phyloP scores from a whole-genome alignment of 1,284 basidiomycete species.

The Naganishia liquefaciens region DNA sequence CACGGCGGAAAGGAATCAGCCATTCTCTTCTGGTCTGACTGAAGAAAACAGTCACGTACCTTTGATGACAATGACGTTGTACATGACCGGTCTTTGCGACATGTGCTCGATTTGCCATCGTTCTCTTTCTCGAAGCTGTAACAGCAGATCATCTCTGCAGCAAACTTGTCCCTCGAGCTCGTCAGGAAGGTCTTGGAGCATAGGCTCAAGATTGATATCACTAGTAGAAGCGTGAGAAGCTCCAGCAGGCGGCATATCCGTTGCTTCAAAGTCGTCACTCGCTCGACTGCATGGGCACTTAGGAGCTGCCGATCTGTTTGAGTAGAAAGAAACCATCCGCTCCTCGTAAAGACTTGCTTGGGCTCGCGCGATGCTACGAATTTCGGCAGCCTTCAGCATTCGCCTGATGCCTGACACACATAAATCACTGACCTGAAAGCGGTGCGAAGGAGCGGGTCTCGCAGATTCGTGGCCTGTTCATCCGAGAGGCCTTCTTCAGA shows the following conservation, averaged over 20 bases:
- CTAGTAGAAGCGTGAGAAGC: neutral
- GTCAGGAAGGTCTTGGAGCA: slow-evolving; percentile 14
- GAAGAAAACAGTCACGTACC: slow-evolving; percentile 54
- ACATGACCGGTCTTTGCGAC: slow-evolving; percentile 59
- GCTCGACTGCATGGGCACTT: slow-evolving; percentile 5
- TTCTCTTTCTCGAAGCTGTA: slow-evolving; percentile 20
- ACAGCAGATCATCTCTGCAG: slow-evolving; percentile 20
- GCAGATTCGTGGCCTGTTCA: slow-evolving; percentile 1
- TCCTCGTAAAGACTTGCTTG: slow-evolving; percentile 50
- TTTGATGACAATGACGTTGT: slow-evolving; percentile 83
- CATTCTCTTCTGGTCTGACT: slow-evolving; percentile 39
- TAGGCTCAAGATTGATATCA: neutral
- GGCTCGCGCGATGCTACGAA: slow-evolving; percentile 45
- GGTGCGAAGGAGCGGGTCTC: slow-evolving; percentile 6
- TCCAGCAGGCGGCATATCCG: neutral
- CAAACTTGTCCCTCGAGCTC: slow-evolving; percentile 7
- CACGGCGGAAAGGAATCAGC: neutral
- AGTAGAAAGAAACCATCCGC: slow-evolving; percentile 47
- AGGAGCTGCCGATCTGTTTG: slow-evolving; percentile 27
- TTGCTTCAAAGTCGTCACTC: slow-evolving; percentile 25
- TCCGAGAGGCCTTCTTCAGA: slow-evolving; percentile 59
- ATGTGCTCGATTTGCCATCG: slow-evolving; percentile 25
- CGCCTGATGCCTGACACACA: neutral
- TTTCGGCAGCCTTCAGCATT: neutral
- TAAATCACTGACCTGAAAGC: slow-evolving; percentile 6